These are phyloP conservation scores for Cadophora sp. DNA, from an alignment of 2,329 filamentous ascomycete genomes.

Conservation along the genomic window DNA sequence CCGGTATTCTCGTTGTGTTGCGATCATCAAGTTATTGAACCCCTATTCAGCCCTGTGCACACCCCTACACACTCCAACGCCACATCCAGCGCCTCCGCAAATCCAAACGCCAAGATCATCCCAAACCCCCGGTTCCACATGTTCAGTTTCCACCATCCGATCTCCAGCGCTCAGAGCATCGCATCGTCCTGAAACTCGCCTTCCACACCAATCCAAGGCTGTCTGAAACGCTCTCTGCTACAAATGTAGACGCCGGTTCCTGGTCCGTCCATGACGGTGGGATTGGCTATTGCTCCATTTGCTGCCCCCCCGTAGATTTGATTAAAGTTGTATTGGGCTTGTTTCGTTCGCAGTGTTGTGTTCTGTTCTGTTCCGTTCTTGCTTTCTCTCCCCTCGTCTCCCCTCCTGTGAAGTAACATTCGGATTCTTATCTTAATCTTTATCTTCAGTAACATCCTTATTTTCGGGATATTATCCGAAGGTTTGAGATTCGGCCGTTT, in stretches of 20 bases:
- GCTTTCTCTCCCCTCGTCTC: conserved; percentile 1
- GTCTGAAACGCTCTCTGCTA: conserved; percentile 14
- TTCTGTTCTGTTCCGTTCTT: background rate
- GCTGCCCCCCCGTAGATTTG: background rate
- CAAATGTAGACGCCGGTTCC: background rate
- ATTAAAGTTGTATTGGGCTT: conserved; percentile 10
- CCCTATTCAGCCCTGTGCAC: background rate
- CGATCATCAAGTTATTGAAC: background rate
- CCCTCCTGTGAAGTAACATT: background rate
- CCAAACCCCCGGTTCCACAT: background rate
- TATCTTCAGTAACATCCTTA: background rate
- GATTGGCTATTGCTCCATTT: background rate
- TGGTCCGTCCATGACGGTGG: background rate
- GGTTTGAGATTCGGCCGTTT: background rate
- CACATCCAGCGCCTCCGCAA: conserved; percentile 3
- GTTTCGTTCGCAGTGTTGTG: conserved; percentile 5
- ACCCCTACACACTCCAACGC: background rate
- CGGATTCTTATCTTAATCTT: background rate
- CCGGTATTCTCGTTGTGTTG: background rate
- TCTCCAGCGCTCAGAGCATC: conserved; percentile 9
- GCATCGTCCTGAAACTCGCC: conserved; percentile 3
- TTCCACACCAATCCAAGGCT: background rate
- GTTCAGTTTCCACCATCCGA: background rate
- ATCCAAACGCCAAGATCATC: conserved; percentile 10
- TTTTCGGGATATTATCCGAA: background rate